phyloP scores from a whole-genome alignment of 495 filamentous ascomycete species.

The Penicillium alfredii region DNA sequence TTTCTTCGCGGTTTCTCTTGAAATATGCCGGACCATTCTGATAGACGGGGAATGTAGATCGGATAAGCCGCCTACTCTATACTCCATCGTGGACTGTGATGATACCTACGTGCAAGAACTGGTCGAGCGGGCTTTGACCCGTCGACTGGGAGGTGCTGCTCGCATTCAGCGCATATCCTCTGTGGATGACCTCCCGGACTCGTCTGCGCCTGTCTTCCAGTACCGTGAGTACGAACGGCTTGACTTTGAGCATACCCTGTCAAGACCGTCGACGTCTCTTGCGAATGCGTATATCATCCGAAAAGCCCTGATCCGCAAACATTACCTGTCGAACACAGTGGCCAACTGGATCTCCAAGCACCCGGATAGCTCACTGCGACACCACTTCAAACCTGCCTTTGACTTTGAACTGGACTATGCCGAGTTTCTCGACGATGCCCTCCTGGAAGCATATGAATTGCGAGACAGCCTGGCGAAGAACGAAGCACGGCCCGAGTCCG shows the following conservation, averaged over 20 bases:
- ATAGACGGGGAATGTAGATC: conserved; percentile 39
- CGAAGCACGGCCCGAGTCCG: conserved; percentile 33
- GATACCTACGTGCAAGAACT: conserved; percentile 81
- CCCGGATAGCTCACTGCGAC: conserved; percentile 59
- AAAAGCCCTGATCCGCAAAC: conserved; percentile 96
- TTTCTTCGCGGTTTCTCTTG: conserved; percentile 7
- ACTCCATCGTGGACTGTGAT: conserved; percentile 76
- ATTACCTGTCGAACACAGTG: conserved; percentile 78
- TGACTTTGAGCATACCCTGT: conserved; percentile 68
- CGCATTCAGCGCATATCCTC: conserved; percentile 41
- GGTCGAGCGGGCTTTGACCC: conserved; percentile 63
- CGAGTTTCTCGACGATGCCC: conserved; percentile 90
- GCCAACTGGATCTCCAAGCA: conserved; percentile 76
- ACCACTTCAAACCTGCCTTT: conserved; percentile 65
- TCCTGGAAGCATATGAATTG: conserved; percentile 83
- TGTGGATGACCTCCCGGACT: conserved; percentile 37
- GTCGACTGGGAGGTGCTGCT: conserved; percentile 46
- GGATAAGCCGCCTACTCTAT: conserved; percentile 43
- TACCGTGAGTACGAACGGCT: conserved; percentile 81
- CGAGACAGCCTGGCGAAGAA: conserved; percentile 68
- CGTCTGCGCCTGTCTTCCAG: conserved; percentile 57
- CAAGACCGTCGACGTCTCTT: conserved; percentile 52
- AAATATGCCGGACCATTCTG: conserved; percentile 28
- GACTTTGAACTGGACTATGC: conserved; percentile 93
- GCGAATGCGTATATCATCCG: conserved; percentile 87